Evolutionary conservation across 2,329 filamentous ascomycete genomes (phyloP).

Genomic region (Metarhizium brunneum): DNA sequence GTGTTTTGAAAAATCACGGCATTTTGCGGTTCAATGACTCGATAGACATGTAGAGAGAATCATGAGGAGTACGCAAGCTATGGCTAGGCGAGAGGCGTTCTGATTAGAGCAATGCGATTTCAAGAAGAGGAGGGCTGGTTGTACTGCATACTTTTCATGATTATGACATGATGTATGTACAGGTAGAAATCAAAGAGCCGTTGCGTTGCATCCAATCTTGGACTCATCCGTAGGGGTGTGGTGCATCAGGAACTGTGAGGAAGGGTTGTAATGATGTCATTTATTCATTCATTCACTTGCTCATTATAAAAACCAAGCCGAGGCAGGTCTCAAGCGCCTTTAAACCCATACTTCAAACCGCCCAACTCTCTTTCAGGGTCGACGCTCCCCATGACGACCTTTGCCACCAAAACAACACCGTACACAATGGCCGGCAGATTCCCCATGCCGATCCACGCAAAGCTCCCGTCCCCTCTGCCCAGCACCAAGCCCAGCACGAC

Average conservation of each 20-base stretch:
- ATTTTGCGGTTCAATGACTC: conserved; percentile 89
- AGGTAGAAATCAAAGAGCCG: neutral
- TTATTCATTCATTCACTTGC: neutral
- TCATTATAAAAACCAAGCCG: neutral
- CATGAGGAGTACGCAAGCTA: neutral
- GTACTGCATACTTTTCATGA: conserved; percentile 1
- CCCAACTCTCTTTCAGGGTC: conserved; percentile 58
- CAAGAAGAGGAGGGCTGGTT: neutral
- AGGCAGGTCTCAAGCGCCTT: conserved; percentile 44
- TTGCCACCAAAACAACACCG: conserved; percentile 48
- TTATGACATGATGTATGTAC: neutral
- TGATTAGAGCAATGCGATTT: neutral
- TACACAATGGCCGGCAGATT: conserved; percentile 51
- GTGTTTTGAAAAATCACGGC: conserved; percentile 74
- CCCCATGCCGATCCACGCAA: conserved; percentile 34
- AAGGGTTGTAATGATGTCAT: neutral
- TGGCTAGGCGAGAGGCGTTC: neutral
- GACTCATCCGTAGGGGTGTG: no score
- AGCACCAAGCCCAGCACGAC: conserved; percentile 33
- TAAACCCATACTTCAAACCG: conserved; percentile 55
- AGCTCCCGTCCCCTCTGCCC: conserved; percentile 21
- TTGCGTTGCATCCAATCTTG: neutral
- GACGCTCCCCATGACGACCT: conserved; percentile 57
- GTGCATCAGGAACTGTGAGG: neutral
- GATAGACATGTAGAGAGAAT: conserved; percentile 54